Percentiles rank a stretch among this genome's conserved stretches.
Conservation (phyloP, 805 yeast species). For the Sugiyamaella qingdaonensis region DNA sequence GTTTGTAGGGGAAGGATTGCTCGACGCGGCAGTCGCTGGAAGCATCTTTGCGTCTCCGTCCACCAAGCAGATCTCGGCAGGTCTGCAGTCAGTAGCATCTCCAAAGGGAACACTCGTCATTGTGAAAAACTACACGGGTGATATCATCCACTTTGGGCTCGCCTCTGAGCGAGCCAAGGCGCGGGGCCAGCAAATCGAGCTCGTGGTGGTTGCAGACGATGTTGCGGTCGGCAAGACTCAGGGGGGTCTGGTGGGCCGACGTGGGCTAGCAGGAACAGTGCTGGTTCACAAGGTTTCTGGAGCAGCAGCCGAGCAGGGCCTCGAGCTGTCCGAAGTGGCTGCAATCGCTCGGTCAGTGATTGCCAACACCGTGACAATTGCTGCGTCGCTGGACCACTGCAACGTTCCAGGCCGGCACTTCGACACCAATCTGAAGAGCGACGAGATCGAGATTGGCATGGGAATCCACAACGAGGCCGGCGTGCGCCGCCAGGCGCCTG, state of each 20-base stretch:
- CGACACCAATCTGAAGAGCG: constrained; percentile 47
- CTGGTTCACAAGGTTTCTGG: constrained; percentile 84
- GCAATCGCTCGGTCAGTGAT: constrained; percentile 58
- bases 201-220: constrained; percentile 82
- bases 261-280: constrained; percentile 91
- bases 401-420: constrained; percentile 79
- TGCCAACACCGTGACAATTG: constrained; percentile 73
- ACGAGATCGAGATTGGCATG: constrained; percentile 86
- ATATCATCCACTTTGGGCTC: constrained; percentile 85
- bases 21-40: constrained; percentile 88
- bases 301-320: constrained; percentile 48
- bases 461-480: constrained; percentile 98
- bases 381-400: constrained; percentile 85
- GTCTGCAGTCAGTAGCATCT: constrained; percentile 52
- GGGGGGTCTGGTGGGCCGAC: constrained; percentile 87
- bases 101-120: constrained; percentile 68
- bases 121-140: constrained; percentile 94
- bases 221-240: constrained; percentile 90
- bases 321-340: constrained; percentile 50
- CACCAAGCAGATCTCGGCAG: constrained; percentile 79
- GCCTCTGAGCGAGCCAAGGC: constrained; percentile 86
- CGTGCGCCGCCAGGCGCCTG: constrained; percentile 53
- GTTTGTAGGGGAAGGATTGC: constrained; percentile 75
- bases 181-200: constrained; percentile 65
- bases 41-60: constrained; percentile 91